These are phyloP conservation scores for Phytophthora constricta DNA, from an alignment of 352 stramenopile species.

Conservation along the genomic window DNA sequence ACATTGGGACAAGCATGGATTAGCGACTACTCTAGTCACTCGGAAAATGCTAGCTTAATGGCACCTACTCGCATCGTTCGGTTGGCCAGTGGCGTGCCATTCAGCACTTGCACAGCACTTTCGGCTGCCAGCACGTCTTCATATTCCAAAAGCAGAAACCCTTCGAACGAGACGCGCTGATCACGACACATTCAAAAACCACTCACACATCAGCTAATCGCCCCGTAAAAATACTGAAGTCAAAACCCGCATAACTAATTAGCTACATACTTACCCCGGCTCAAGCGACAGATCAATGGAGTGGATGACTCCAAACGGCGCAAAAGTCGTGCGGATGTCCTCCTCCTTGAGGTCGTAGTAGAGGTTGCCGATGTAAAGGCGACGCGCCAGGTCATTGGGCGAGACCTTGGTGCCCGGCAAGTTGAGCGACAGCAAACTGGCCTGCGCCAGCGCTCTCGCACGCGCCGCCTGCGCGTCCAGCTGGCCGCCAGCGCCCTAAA, in stretches of 20 bases:
- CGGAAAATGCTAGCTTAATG: background rate
- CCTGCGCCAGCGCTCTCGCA: slow-evolving; percentile 67
- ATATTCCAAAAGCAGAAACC: slow-evolving; percentile 87
- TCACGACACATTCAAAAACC: slow-evolving; percentile 11
- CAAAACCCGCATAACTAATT: too few species aligned
- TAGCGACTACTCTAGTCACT: slow-evolving; percentile 3
- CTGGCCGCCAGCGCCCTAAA: slow-evolving; percentile 42
- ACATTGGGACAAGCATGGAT: background rate
- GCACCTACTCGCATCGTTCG: slow-evolving; percentile 61
- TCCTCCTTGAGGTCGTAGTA: slow-evolving; percentile 88
- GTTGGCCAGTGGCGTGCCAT: slow-evolving; percentile 67
- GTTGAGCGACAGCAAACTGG: slow-evolving; percentile 71
- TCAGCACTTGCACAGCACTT: slow-evolving; percentile 80
- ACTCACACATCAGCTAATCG: background rate
- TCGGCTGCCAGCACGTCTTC: slow-evolving; percentile 83
- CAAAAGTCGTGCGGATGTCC: slow-evolving; percentile 70
- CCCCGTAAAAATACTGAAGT: background rate
- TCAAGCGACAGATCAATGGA: slow-evolving; percentile 84
- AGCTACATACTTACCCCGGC: slow-evolving; percentile 49
- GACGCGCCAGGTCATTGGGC: slow-evolving; percentile 66
- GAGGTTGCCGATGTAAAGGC: slow-evolving; percentile 81
- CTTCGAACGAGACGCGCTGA: slow-evolving; percentile 70
- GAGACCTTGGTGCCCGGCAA: slow-evolving; percentile 56
- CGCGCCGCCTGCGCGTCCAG: slow-evolving; percentile 65
- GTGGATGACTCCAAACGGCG: slow-evolving; percentile 70